Base-by-base conservation (phyloP, 768 basidiomycete species). In the Macrocybe gigantea region DNA sequence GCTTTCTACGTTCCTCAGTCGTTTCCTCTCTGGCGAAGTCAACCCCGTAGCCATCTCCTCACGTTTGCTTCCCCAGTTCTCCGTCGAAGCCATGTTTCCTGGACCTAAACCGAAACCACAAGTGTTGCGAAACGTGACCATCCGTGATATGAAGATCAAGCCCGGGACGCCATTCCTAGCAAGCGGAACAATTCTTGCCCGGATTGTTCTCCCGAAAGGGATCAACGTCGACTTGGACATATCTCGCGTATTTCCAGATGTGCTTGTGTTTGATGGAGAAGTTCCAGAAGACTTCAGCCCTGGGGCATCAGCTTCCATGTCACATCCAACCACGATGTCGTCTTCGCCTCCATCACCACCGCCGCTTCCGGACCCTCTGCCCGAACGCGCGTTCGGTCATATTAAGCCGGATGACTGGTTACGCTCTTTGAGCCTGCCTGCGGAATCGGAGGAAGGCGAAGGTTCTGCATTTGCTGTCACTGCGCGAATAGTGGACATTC, bases 371-470 rank as follows among this genome's bases (percentile, higher is more conserved):
- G 69, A 78, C 52, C 89, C 90, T 1, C 62, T 87, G 3, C 89
- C 88, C 2, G 73, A 77, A 31, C 69, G 70, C 13, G 89, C 89
- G 1, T 93, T 92, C 61, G 89, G 79, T 7, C 84, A 80, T 52
- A 83, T 93, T 41, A 67, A 75, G 10, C 87, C 87, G 0, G 75
- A 79, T 1, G 75, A 79, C 38, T 93, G 88, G 90, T 57, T 92
- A 11, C 55, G 64, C 33, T 64, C 76, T 0, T 53, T 60, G 12
- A 73, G 72, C 56, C 61, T 69, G 10, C 70, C 65, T 10, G 64
- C 70, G n/a, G 64, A 68, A 5, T 57, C 67, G 10, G 65, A 65
- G 30, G 75, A 69, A 43, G 74, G 65, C 11, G 75, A 77, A 13
- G 85, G 82, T 5, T 70, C 78, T 1, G 66, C 71, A 3, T 81